Evolutionary conservation across 805 yeast genomes (phyloP).

Genomic region (Suhomyces pyralidae): DNA sequence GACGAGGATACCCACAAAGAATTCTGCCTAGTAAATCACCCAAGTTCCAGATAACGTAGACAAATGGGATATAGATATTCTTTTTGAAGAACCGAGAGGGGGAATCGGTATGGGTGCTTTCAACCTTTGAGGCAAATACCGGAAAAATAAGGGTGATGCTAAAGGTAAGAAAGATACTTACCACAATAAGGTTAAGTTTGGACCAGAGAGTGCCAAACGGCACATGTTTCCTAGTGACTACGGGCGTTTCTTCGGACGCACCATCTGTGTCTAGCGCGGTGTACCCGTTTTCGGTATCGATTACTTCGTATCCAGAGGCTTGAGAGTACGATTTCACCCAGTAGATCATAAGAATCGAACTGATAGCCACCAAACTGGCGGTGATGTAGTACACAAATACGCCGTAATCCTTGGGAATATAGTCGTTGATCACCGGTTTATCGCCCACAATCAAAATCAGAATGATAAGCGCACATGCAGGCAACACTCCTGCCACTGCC

Average conservation of each 20-base stretch:
- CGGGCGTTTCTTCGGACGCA: neutral
- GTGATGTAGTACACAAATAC: constrained; percentile 47
- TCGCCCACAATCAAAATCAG: constrained; percentile 47
- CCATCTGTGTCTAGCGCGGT: neutral
- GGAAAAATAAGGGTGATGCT: constrained; percentile 78
- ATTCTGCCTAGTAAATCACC: constrained; percentile 86
- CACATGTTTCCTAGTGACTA: constrained; percentile 34
- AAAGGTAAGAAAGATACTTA: constrained; percentile 72
- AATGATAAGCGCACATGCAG: constrained; percentile 65
- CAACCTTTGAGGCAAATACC: constrained; percentile 75
- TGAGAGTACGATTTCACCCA: constrained; percentile 28
- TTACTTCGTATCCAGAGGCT: constrained; percentile 9
- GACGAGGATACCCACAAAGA: constrained; percentile 50
- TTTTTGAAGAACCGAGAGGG: constrained; percentile 41
- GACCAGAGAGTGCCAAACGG: constrained; percentile 60
- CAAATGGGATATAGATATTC: constrained; percentile 62
- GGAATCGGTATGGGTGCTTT: constrained; percentile 41
- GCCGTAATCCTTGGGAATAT: constrained; percentile 38
- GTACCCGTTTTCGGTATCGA: constrained; percentile 1
- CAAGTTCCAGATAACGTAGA: constrained; percentile 80
- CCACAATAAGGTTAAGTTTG: constrained; percentile 60
- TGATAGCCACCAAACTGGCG: constrained; percentile 46
- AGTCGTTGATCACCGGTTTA: constrained; percentile 9
- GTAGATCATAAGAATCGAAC: constrained; percentile 40
- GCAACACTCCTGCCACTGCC: constrained; percentile 90